Percentiles rank a stretch among this genome's conserved stretches.
These are phyloP conservation scores for Colletotrichum trifolii DNA, from an alignment of 2,329 filamentous ascomycete species.

Conservation along the genomic window DNA sequence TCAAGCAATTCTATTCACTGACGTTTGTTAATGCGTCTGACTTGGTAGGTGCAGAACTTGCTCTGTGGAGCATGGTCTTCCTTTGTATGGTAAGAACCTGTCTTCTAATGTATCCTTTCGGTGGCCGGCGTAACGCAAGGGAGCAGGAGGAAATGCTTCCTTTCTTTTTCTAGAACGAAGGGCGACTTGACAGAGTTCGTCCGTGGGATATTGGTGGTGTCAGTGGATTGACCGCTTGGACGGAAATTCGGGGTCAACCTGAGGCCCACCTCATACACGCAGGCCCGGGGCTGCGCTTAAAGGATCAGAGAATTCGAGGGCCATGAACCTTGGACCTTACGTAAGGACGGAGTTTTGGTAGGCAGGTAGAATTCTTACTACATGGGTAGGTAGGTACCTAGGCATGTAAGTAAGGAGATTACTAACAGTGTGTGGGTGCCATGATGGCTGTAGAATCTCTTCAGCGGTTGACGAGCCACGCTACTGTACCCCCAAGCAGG, in stretches of 20 bases:
- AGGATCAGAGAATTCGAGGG: too few relatives aligned
- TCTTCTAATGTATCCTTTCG: too few relatives aligned
- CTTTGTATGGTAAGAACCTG: too few relatives aligned
- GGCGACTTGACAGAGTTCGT: constrained; percentile 20
- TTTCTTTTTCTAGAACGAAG: not conserved
- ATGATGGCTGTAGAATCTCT: constrained; percentile 10
- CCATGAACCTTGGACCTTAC: too few relatives aligned
- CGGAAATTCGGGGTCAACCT: constrained; percentile 16
- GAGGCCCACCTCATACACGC: constrained; percentile 27
- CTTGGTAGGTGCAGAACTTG: not conserved
- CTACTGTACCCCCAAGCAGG: not conserved
- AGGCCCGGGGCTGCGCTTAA: constrained; percentile 21
- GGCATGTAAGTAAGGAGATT: too few relatives aligned
- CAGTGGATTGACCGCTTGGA: constrained; percentile 13
- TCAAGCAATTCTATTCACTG: too few relatives aligned
- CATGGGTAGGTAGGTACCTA: too few relatives aligned
- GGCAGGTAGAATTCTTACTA: too few relatives aligned
- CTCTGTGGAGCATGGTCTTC: too few relatives aligned
- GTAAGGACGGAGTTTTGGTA: too few relatives aligned
- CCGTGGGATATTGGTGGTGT: constrained; percentile 9
- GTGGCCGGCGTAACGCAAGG: too few relatives aligned
- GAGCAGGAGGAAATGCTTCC: not conserved
- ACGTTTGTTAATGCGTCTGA: not conserved
- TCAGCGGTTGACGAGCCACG: constrained; percentile 2
- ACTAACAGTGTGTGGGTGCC: too few relatives aligned